These are phyloP conservation scores for Paramyrothecium sp. DNA, from an alignment of 2,329 filamentous ascomycete genomes.

Conservation along the genomic window DNA sequence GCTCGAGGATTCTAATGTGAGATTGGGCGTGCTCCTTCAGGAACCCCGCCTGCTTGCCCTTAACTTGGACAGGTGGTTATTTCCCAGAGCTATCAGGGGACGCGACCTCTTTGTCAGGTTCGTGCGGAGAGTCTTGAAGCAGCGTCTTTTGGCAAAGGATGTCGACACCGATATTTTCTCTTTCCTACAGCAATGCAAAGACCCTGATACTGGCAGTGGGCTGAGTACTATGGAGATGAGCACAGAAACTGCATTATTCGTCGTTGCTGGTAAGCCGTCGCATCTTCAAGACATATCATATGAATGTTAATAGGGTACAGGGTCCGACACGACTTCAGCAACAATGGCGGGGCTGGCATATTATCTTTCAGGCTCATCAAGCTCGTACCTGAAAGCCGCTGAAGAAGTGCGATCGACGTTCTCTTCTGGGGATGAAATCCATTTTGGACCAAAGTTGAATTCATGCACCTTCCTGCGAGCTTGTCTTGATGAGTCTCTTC, in stretches of 20 bases:
- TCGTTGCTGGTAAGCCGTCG: slow-evolving; percentile 14
- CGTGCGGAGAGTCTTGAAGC: slow-evolving; percentile 4
- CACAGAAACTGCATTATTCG: slow-evolving; percentile 39
- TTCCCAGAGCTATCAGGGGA: too few relatives aligned
- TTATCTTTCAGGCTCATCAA: slow-evolving; percentile 27
- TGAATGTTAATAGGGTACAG: too few relatives aligned
- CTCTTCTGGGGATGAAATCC: background rate
- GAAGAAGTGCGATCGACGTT: background rate
- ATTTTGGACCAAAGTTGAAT: background rate
- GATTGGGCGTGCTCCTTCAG: slow-evolving; percentile 12
- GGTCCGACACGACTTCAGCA: slow-evolving; percentile 37
- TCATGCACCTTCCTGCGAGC: background rate
- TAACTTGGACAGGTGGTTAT: too few relatives aligned
- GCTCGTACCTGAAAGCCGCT: background rate
- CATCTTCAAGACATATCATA: too few relatives aligned
- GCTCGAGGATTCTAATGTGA: slow-evolving; percentile 17
- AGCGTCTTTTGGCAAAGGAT: slow-evolving; percentile 2
- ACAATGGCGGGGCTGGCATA: slow-evolving; percentile 33
- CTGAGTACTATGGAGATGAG: slow-evolving; percentile 40
- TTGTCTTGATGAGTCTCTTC: background rate
- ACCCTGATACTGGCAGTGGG: slow-evolving; percentile 41
- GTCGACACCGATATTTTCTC: slow-evolving; percentile 15
- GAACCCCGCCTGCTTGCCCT: too few relatives aligned
- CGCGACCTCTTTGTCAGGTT: slow-evolving; percentile 13
- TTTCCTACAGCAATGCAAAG: slow-evolving; percentile 42